Evolutionary conservation across 2,329 filamentous ascomycete species (phyloP).

Genomic region (Aspergillus awamori): DNA sequence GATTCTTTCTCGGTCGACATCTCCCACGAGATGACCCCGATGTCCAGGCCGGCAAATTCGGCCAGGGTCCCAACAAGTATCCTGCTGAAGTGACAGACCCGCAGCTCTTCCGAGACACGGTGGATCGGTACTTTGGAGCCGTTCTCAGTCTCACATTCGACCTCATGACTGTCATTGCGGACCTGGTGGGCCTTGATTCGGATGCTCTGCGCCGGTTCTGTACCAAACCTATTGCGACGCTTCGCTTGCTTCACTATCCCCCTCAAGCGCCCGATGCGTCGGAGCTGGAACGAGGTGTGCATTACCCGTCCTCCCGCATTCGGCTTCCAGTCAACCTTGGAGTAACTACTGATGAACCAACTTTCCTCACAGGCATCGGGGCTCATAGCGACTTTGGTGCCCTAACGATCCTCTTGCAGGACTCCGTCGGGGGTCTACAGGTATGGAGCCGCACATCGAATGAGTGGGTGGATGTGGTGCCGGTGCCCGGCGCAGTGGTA

Average conservation of each 20-base stretch:
- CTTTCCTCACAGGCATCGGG: slow-evolving; percentile 37
- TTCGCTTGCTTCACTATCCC: slow-evolving; percentile 33
- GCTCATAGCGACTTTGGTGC: slow-evolving; percentile 62
- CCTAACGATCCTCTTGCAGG: slow-evolving; percentile 60
- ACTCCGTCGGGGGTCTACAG: slow-evolving; percentile 54
- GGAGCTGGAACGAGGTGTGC: slow-evolving; percentile 24
- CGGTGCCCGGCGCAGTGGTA: slow-evolving; percentile 52
- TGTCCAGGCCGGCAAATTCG: slow-evolving; percentile 24
- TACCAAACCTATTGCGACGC: slow-evolving; percentile 26
- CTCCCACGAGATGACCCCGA: slow-evolving; percentile 20
- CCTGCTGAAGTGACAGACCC: slow-evolving; percentile 12
- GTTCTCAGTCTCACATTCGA: slow-evolving; percentile 19
- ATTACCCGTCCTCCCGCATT: not conserved
- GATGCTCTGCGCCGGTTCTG: slow-evolving; percentile 25
- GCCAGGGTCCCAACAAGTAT: slow-evolving; percentile 28
- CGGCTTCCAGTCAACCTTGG: too few relatives aligned
- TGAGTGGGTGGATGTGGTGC: slow-evolving; percentile 51
- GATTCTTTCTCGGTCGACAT: slow-evolving; percentile 31
- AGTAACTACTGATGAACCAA: too few relatives aligned
- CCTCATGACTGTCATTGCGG: slow-evolving; percentile 25
- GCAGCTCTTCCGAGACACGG: slow-evolving; percentile 8
- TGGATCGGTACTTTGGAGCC: slow-evolving; percentile 15
- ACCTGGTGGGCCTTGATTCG: slow-evolving; percentile 17
- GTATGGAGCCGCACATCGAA: slow-evolving; percentile 51
- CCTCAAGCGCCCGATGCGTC: slow-evolving; percentile 24